Conservation (phyloP, 768 basidiomycete species). For the Leccinum fibrillosum region DNA sequence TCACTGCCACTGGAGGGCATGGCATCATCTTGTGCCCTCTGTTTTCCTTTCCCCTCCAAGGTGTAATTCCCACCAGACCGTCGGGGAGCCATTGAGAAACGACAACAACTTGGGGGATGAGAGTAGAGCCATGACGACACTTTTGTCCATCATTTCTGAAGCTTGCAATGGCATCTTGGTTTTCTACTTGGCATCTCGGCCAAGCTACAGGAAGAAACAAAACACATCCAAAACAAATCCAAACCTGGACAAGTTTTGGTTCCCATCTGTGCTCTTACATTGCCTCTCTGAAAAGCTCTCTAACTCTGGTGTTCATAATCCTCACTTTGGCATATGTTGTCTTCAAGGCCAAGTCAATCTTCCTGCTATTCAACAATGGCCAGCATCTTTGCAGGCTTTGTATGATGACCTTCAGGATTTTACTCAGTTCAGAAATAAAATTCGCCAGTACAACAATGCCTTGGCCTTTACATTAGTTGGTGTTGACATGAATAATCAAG, state of each 20-base stretch:
- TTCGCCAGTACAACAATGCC: not conserved
- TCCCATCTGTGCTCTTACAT: not conserved
- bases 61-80: not conserved
- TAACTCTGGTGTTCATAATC: not conserved
- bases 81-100: not conserved
- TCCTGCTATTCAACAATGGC: not conserved
- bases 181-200: too few relatives aligned
- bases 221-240: too few relatives aligned
- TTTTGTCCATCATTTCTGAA: too few relatives aligned
- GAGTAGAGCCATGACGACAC: too few relatives aligned
- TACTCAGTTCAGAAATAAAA: not conserved
- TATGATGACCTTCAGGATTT: not conserved
- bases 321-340: not conserved
- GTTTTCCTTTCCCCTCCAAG: not conserved
- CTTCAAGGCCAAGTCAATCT: not conserved
- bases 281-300: not conserved
- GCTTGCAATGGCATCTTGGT: too few relatives aligned
- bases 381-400: not conserved
- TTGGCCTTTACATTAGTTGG: slow-evolving; percentile 9
- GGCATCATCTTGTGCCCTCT: not conserved
- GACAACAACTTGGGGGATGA: too few relatives aligned
- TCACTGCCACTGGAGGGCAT: not conserved
- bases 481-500: not conserved
- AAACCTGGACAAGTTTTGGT: too few relatives aligned
- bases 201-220: too few relatives aligned